Conservation (phyloP, 176 grass and related monocot genomes). For the Calamus simplicifolius region DNA sequence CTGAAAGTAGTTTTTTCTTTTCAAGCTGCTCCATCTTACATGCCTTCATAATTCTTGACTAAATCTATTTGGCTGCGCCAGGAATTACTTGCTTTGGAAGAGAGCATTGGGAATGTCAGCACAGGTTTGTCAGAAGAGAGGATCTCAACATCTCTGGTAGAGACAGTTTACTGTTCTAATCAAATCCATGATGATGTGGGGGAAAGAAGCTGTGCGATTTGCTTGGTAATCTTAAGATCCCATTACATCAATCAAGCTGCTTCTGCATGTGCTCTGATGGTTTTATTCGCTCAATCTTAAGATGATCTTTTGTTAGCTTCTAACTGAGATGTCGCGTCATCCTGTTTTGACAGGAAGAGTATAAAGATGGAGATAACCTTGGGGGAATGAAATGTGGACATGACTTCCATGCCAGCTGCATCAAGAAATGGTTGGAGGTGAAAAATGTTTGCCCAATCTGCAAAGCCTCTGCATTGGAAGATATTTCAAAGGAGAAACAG, state of each 20-base stretch:
- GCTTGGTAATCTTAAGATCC: conserved; percentile 40
- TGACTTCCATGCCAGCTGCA: conserved; percentile 60
- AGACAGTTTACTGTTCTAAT: conserved; percentile 45
- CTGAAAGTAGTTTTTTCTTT: conserved; percentile 4
- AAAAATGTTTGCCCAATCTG: conserved; percentile 89
- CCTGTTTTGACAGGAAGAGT: conserved; percentile 48
- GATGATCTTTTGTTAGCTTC: too few species aligned
- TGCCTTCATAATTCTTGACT: background rate
- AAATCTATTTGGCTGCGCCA: conserved; percentile 7
- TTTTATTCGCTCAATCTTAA: too few species aligned
- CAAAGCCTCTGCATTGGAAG: conserved; percentile 58
- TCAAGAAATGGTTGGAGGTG: conserved; percentile 77
- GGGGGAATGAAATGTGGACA: conserved; percentile 57
- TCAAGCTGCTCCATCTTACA: background rate
- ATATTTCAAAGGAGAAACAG: background rate
- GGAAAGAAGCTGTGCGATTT: conserved; percentile 58
- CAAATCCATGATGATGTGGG: conserved; percentile 28
- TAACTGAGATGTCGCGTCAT: too few species aligned
- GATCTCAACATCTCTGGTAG: conserved; percentile 50
- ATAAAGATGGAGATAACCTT: conserved; percentile 54
- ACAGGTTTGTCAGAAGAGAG: conserved; percentile 58
- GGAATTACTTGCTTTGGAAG: conserved; percentile 85
- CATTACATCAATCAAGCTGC: too few species aligned
- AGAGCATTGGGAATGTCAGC: conserved; percentile 69
- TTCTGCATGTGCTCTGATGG: too few species aligned